Conservation (phyloP, 2,329 filamentous ascomycete species). For the Botrytis deweyae region DNA sequence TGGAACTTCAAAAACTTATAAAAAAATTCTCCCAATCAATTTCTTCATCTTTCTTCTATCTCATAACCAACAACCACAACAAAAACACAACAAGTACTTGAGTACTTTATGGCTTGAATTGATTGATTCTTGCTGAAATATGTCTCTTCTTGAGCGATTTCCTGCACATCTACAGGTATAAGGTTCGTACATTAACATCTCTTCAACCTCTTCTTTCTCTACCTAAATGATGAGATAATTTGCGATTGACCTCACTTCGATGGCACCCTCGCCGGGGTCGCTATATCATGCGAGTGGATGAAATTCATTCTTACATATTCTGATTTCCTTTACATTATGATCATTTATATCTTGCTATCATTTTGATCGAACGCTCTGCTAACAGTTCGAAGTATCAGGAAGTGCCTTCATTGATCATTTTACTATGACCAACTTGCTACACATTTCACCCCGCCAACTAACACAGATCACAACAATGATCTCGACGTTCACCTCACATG, state of each 20-base stretch:
- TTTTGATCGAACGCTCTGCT: neutral
- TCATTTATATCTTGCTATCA: neutral
- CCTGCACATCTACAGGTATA: neutral
- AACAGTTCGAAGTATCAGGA: constrained; percentile 15
- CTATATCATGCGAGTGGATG: constrained; percentile 74
- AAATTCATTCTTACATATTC: constrained; percentile 99
- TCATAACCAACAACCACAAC: neutral
- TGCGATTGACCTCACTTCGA: constrained; percentile 88
- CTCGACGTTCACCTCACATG: neutral
- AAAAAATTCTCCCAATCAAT: neutral
- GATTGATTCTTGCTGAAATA: neutral
- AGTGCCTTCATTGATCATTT: too few relatives aligned
- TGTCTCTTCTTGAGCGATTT: neutral
- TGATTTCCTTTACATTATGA: constrained; percentile 52
- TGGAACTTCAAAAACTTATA: constrained; percentile 5
- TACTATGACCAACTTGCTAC: neutral
- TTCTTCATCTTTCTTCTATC: neutral
- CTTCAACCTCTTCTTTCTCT: constrained; percentile 20
- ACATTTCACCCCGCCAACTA: neutral
- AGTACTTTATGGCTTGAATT: neutral
- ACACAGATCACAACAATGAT: neutral
- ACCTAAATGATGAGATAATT: constrained; percentile 90
- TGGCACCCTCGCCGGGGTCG: constrained; percentile 91
- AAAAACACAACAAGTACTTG: neutral
- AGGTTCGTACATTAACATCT: constrained; percentile 14